Conservation (phyloP, 2,329 filamentous ascomycete genomes). For the Onygenales sp. region DNA sequence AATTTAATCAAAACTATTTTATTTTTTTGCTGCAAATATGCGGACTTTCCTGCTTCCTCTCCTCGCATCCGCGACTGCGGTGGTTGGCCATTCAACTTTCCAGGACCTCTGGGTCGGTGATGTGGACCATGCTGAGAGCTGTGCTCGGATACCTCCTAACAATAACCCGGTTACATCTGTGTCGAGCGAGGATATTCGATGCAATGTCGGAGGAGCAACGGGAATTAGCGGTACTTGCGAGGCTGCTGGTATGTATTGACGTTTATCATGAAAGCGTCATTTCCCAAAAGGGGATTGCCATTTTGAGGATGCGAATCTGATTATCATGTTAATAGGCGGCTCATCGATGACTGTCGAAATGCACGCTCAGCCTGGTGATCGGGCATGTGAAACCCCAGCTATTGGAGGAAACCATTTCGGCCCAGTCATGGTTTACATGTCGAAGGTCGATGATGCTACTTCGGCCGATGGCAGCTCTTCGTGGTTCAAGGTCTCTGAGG, state of each 20-base stretch:
- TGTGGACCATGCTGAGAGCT: constrained; percentile 5
- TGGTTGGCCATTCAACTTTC: constrained; percentile 1
- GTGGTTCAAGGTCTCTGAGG: constrained; percentile 13
- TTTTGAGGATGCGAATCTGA: neutral
- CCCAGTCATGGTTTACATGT: constrained; percentile 33
- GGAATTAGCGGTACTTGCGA: neutral
- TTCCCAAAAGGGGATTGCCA: too few relatives aligned
- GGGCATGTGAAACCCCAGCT: constrained; percentile 39
- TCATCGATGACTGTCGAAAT: neutral
- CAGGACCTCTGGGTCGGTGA: constrained; percentile 7
- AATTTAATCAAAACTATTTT: neutral
- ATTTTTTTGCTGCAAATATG: neutral
- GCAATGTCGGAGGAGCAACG: constrained; percentile 40
- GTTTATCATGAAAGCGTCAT: neutral
- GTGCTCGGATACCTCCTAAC: constrained; percentile 8
- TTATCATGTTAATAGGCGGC: neutral
- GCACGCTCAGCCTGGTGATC: constrained; percentile 9
- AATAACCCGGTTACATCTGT: constrained; percentile 44
- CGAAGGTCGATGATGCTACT: constrained; percentile 9
- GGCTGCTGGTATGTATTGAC: neutral
- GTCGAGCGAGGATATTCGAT: constrained; percentile 45
- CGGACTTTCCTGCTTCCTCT: neutral
- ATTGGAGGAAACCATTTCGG: constrained; percentile 49
- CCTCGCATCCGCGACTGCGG: neutral
- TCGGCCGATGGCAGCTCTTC: constrained; percentile 5